Evolutionary conservation across 306 rosid species (phyloP).

Genomic region (Pyrus communis): DNA sequence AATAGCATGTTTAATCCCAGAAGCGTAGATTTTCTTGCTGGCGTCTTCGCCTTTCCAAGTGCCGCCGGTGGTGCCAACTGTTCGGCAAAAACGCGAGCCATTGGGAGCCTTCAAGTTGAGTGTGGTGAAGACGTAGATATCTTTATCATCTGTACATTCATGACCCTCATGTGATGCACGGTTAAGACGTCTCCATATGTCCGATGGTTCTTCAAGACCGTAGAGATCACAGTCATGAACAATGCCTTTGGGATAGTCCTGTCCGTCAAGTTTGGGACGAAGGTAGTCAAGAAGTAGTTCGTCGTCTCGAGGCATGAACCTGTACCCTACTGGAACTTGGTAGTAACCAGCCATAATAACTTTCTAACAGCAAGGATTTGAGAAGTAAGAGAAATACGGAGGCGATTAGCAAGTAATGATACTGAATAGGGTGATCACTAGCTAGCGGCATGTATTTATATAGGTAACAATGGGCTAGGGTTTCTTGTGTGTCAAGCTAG

Average conservation of each 20-base stretch:
- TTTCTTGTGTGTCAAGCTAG: neutral
- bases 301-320: neutral
- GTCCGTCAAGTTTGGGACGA: neutral
- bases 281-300: conserved; percentile 2
- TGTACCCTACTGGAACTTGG: neutral
- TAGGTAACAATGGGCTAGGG: neutral
- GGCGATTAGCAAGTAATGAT: neutral
- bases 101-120: neutral
- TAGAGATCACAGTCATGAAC: neutral
- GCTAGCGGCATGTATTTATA: neutral
- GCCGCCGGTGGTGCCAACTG: neutral
- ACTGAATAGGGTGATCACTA: neutral
- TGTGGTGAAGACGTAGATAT: neutral
- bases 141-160: neutral
- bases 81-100: neutral
- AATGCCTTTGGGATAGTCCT: neutral
- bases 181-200: neutral
- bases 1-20: neutral
- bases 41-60: neutral
- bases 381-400: no score
- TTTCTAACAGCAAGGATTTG: neutral
- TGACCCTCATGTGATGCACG: neutral
- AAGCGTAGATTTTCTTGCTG: neutral
- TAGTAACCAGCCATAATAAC: neutral
- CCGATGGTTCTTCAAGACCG: neutral